These are phyloP conservation scores for Candida sithepensis DNA, from an alignment of 805 yeast species.

Conservation along the genomic window DNA sequence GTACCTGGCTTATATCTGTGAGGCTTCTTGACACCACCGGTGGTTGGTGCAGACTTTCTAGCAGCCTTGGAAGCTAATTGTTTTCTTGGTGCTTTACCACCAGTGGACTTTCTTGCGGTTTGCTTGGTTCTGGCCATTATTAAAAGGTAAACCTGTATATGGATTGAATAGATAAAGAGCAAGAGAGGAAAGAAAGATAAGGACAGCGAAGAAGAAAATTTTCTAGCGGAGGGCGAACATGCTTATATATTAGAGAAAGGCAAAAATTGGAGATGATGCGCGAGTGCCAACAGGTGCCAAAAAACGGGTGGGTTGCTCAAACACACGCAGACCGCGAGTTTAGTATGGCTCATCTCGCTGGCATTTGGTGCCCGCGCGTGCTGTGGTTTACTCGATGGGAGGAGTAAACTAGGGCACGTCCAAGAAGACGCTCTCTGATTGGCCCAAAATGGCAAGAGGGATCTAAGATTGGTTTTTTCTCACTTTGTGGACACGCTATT, in stretches of 20 bases:
- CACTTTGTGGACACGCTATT: neutral
- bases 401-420: neutral
- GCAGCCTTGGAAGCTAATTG: constrained; percentile 91
- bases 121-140: constrained; percentile 89
- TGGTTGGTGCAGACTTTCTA: constrained; percentile 87
- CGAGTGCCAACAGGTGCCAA: neutral
- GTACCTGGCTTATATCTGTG: constrained; percentile 98
- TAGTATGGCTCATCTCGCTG: neutral
- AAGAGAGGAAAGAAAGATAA: neutral
- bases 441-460: neutral
- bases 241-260: neutral
- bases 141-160: neutral
- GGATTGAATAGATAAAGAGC: neutral
- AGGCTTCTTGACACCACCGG: constrained; percentile 92
- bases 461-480: neutral
- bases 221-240: neutral
- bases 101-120: constrained; percentile 92
- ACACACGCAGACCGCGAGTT: neutral
- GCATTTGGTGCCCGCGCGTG: neutral
- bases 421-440: neutral
- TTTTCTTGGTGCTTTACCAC: constrained; percentile 96
- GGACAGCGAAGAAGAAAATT: neutral
- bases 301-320: neutral
- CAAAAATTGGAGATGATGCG: neutral
- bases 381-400: neutral